phyloP scores from a whole-genome alignment of 345 rosid genomes.

The Theobroma cacao region DNA sequence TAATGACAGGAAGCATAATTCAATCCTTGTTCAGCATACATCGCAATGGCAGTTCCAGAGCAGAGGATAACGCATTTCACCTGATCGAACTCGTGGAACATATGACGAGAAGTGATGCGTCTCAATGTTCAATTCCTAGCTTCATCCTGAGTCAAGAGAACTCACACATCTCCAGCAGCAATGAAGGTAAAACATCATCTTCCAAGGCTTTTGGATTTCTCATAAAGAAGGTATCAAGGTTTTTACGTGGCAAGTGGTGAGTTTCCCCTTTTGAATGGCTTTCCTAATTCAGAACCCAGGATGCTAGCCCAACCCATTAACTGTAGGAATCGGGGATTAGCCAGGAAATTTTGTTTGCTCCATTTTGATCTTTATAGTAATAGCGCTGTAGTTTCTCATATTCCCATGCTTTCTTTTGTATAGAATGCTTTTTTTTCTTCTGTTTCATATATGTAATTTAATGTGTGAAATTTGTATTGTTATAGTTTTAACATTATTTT shows the following conservation, averaged over 20 bases:
- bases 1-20: constrained; percentile 15
- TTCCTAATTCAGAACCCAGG: background rate
- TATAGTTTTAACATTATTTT: background rate
- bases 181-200: background rate
- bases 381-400: background rate
- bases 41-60: constrained; percentile 21
- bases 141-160: background rate
- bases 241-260: constrained; percentile 6
- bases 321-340: background rate
- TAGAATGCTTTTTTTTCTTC: background rate
- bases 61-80: constrained; percentile 9
- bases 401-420: background rate
- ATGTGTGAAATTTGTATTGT: background rate
- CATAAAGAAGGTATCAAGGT: constrained; percentile 14
- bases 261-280: background rate
- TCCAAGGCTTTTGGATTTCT: constrained; percentile 15
- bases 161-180: background rate
- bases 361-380: background rate
- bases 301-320: background rate
- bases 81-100: constrained; percentile 22
- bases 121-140: background rate
- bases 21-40: constrained; percentile 16
- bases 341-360: background rate
- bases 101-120: background rate
- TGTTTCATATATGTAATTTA: background rate